Base-by-base conservation (phyloP, 2,329 filamentous ascomycete species). In the Thermoascus crustaceus region DNA sequence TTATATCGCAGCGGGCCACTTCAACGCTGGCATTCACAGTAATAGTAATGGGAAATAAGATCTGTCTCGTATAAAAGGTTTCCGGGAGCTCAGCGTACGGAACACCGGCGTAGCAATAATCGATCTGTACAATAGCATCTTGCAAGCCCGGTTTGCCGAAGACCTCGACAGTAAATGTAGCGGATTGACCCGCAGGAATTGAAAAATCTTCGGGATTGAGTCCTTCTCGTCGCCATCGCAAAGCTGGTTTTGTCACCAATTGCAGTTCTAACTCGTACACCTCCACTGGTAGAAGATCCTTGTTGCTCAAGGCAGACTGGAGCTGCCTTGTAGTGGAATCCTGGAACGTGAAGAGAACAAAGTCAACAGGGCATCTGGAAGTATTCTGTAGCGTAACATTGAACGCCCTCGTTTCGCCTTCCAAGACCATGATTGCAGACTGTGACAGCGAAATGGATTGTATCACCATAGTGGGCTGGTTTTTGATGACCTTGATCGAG, bases 11-110 rank as follows among this genome's bases (percentile, higher is more conserved):
- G 23, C 85, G 75, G 21, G 80, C 73, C 7, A 95, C 68, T 52
- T 95, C 86, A 17, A 95, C 72, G 51, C 86, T 91, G 3, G 87
- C 84, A 53, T 95, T 95, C 31, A 96, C 89, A 4, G 89, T 95
- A 10, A 95, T 76, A 0, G 82, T 85, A 38, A 96, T 67, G 9
- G 86, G 83, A 18, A 94, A 69, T 11, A 80, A 80, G 10, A 94
- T 72, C 53, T 91, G 85, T 24, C 88, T 75, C 0, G 88, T 94
- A 53, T 87, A 85, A 52, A 94, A 94, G 21, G 76, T 72, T 22
- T 82, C 78, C 16, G 73, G 71, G 2, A 88, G 65, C 38, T 87
- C 77, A 8, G 75, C 72, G n/a, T 71, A 70, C 4, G 78, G 68
- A 20, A 78, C 72, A 1, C 85, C 85, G n/a, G 94, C 69, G 53